A percentile compares a stretch with the other conserved stretches of the same genome.
These are phyloP conservation scores for Poa annua DNA, from an alignment of 176 grass and related monocot species.

Conservation along the genomic window DNA sequence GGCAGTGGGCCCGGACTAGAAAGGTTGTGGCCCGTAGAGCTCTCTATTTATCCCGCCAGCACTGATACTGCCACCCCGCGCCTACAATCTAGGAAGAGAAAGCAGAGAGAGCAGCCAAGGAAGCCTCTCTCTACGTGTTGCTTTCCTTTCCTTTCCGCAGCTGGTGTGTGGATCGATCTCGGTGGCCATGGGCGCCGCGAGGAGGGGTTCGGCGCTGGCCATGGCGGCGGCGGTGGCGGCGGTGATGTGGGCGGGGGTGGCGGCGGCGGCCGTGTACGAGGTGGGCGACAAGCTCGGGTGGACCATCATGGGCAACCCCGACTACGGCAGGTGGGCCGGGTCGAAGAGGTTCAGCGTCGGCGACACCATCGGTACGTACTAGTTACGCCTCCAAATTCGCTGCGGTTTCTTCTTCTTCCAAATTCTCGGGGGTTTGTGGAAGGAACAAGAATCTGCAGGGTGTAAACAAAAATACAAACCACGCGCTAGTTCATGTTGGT, in stretches of 20 bases:
- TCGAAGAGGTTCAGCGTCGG: constrained; percentile 34
- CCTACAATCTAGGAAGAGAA: not conserved
- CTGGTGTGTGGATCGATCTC: not conserved
- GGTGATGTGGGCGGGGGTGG: constrained; percentile 38
- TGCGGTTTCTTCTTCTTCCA: too few species aligned
- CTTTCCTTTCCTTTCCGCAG: not conserved
- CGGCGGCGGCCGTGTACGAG: constrained; percentile 57
- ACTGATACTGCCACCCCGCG: not conserved
- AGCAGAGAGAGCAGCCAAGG: too few species aligned
- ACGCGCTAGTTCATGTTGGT: too few species aligned
- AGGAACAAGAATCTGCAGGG: too few species aligned
- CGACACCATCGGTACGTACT: constrained; percentile 43
- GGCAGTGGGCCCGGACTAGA: not conserved
- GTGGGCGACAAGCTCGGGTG: constrained; percentile 66
- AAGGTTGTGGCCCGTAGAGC: not conserved
- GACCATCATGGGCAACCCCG: constrained; percentile 55
- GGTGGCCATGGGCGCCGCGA: constrained; percentile 31
- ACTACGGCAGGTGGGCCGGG: constrained; percentile 56
- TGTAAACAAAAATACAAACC: too few species aligned
- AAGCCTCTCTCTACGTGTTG: not conserved
- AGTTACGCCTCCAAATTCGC: too few species aligned
- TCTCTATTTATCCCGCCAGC: constrained; percentile 34
- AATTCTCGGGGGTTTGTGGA: too few species aligned
- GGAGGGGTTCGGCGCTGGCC: not conserved
- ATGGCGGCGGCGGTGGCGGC: not conserved